Percentiles rank a stretch among this genome's conserved stretches.
Conservation (phyloP, 1,284 basidiomycete genomes). For the Sporisorium iseilematis-ciliati region DNA sequence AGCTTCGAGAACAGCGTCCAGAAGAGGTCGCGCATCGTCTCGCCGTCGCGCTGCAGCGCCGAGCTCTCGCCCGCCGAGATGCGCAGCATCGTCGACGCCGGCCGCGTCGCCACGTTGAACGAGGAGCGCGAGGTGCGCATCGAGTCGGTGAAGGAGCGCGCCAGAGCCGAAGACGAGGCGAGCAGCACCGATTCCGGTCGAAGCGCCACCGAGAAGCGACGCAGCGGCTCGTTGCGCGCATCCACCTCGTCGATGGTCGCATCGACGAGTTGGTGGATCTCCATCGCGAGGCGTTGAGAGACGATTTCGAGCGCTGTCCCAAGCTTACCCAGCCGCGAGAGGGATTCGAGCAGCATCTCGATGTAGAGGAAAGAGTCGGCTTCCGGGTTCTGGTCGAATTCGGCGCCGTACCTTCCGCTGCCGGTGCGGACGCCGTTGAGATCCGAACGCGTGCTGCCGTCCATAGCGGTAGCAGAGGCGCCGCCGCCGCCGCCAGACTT, state of each 20-base stretch:
- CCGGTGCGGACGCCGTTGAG: slow-evolving; percentile 6
- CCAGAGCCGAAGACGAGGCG: slow-evolving; percentile 54
- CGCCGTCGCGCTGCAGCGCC: slow-evolving; percentile 61
- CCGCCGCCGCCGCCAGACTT: slow-evolving; percentile 8
- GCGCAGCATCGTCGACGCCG: slow-evolving; percentile 43
- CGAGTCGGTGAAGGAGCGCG: slow-evolving; percentile 49
- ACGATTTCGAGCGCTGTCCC: slow-evolving; percentile 86
- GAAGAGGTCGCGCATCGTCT: slow-evolving; percentile 81
- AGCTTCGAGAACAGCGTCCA: slow-evolving; percentile 98
- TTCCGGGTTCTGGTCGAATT: slow-evolving; percentile 79
- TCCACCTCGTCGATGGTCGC: slow-evolving; percentile 89
- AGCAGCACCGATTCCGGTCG: slow-evolving; percentile 74
- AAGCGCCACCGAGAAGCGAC: slow-evolving; percentile 75
- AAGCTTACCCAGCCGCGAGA: slow-evolving; percentile 89
- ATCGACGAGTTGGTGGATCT: slow-evolving; percentile 89
- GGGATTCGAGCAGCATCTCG: slow-evolving; percentile 90
- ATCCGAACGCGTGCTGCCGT: background rate
- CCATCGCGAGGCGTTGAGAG: slow-evolving; percentile 83
- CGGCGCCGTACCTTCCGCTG: slow-evolving; percentile 29
- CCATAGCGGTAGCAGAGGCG: background rate
- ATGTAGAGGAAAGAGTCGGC: slow-evolving; percentile 93
- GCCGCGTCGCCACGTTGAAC: slow-evolving; percentile 43
- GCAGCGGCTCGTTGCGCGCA: slow-evolving; percentile 70
- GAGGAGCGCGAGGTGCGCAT: slow-evolving; percentile 46
- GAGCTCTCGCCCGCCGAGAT: slow-evolving; percentile 55